A percentile compares a stretch with the other conserved stretches of the same genome.
phyloP scores from a whole-genome alignment of 2,329 filamentous ascomycete species.

The Mycosphaerella sp. region DNA sequence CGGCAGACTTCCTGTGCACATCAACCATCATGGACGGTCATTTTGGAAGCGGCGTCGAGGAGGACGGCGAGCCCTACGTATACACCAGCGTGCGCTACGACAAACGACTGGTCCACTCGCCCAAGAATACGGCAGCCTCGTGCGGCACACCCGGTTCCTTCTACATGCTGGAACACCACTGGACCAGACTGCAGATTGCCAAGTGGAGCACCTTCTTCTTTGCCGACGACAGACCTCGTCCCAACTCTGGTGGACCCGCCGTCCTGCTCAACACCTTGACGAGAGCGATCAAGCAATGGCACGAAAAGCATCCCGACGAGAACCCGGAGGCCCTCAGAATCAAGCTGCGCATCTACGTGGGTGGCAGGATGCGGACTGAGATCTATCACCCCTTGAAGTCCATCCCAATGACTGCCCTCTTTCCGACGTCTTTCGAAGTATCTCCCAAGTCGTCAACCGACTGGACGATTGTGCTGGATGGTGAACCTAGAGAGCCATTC shows the following conservation, averaged over 20 bases:
- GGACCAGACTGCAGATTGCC: slow-evolving; percentile 40
- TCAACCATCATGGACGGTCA: slow-evolving; percentile 20
- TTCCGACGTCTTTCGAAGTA: slow-evolving; percentile 51
- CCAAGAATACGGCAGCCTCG: slow-evolving; percentile 28
- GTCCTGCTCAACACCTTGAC: slow-evolving; percentile 31
- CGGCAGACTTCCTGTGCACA: too few species aligned
- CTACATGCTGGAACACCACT: slow-evolving; percentile 37
- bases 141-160: slow-evolving; percentile 33
- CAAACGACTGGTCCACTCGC: slow-evolving; percentile 44
- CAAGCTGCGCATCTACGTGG: slow-evolving; percentile 53
- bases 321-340: slow-evolving; percentile 33
- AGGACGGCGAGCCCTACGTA: slow-evolving; percentile 19
- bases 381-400: slow-evolving; percentile 35
- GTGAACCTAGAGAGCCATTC: slow-evolving; percentile 44
- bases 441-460: slow-evolving; percentile 25
- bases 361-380: slow-evolving; percentile 37
- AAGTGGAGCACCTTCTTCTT: slow-evolving; percentile 52
- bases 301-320: slow-evolving; percentile 28
- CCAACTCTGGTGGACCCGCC: slow-evolving; percentile 41
- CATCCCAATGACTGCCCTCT: slow-evolving; percentile 49
- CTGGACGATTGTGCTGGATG: slow-evolving; percentile 48
- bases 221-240: slow-evolving; percentile 65
- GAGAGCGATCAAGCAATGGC: slow-evolving; percentile 33
- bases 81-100: slow-evolving; percentile 54
- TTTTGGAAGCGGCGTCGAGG: slow-evolving; percentile 12